Base-by-base conservation (phyloP, 768 basidiomycete species). In the Boletus tylopilopsis region DNA sequence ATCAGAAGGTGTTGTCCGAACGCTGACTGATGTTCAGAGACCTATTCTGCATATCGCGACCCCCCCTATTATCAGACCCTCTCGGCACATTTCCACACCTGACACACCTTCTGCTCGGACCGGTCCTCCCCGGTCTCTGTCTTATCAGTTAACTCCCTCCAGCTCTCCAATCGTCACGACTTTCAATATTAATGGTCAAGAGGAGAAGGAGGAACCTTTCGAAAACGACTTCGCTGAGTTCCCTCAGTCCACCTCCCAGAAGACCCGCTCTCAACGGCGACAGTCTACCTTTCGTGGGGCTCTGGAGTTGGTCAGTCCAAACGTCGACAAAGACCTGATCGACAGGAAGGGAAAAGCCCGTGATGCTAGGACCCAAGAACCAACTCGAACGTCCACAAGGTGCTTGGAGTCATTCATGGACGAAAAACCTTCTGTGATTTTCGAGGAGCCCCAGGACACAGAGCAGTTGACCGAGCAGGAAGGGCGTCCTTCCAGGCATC, bases 91-190 rank as follows among this genome's bases (percentile, higher is more conserved):
- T 5, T 11, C 47, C 15, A 33, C 56, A 2, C 66, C 55, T 29
- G 55, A 64, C 42, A 82, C 84, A 0, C 87, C 87, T 22, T 79
- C 84, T 6, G 71, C 72, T 42, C 74, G 87, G 44, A 88, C 86
- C 5, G 87, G 87, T 12, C 85, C 86, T 27, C 87, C 87, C 5
- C 76, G 87, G 34, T 85, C 87, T 0, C 70, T 88, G 23, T 85
- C 85, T 3, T 85, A 80, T 61, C 76, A 77, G 24, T 83, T 84
- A 58, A 75, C 80, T 8, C 67, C 76, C 27, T 71, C 80, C 2
- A 67, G 63, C 18, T 76, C 81, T 1, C 66, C 68, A 8, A 33
- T 57, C 11, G 45, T 37, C 53, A 40, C 68, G 3, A 61, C 58
- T 10, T 50, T 60, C 23, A 62, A 63, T 32, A 60, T 58, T 44